Conservation (phyloP, 2,329 filamentous ascomycete genomes). For the Fusarium solani-melongenae region DNA sequence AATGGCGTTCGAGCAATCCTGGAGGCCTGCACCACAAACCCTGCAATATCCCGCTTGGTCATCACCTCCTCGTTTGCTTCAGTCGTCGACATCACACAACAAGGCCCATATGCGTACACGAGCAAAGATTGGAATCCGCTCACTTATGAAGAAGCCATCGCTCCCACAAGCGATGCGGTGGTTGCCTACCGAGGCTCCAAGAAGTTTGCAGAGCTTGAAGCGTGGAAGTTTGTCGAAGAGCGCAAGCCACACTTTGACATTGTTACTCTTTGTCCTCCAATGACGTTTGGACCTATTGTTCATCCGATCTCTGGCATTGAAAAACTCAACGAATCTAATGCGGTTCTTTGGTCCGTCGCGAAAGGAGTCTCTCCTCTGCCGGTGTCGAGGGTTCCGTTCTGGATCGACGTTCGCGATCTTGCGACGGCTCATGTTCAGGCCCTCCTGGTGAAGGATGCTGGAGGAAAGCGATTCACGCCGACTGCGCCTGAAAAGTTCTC, state of each 20-base stretch:
- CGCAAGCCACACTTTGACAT: slow-evolving; percentile 53
- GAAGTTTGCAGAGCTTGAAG: slow-evolving; percentile 49
- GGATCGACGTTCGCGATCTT: slow-evolving; percentile 60
- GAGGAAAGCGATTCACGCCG: slow-evolving; percentile 54
- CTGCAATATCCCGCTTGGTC: slow-evolving; percentile 50
- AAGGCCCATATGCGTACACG: slow-evolving; percentile 62
- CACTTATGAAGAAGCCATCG: slow-evolving; percentile 60
- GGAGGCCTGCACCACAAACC: slow-evolving; percentile 42
- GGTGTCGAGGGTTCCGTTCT: slow-evolving; percentile 52
- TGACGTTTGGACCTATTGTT: slow-evolving; percentile 57
- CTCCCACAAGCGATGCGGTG: slow-evolving; percentile 53
- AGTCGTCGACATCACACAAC: slow-evolving; percentile 64
- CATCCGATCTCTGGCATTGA: slow-evolving; percentile 50
- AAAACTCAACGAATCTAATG: slow-evolving; percentile 56
- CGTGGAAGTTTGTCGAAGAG: slow-evolving; percentile 50
- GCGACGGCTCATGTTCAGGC: slow-evolving; percentile 58
- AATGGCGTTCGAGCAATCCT: slow-evolving; percentile 57
- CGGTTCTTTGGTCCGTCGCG: slow-evolving; percentile 54
- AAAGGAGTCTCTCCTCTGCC: slow-evolving; percentile 49
- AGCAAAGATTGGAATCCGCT: slow-evolving; percentile 69
- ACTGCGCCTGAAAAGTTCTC: slow-evolving; percentile 57
- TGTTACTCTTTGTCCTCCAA: slow-evolving; percentile 58
- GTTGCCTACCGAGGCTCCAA: slow-evolving; percentile 50
- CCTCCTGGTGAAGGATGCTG: slow-evolving; percentile 49
- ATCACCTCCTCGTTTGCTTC: slow-evolving; percentile 78